Conservation (phyloP, 2,329 filamentous ascomycete species). For the Alternaria sp. region DNA sequence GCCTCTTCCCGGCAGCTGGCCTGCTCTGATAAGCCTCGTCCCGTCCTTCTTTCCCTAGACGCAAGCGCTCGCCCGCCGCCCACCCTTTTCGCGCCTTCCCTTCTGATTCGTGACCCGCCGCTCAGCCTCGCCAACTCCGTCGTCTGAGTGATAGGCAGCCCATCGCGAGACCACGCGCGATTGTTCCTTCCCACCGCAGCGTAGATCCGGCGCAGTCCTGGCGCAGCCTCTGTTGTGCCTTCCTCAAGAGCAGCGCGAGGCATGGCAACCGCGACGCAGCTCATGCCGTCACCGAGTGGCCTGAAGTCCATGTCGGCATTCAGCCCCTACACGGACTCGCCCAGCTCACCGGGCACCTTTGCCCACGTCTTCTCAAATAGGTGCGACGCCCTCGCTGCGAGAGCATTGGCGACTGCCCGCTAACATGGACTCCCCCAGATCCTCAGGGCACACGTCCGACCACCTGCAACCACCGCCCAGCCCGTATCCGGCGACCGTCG, state of each 20-base stretch:
- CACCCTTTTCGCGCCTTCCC: conserved; percentile 27
- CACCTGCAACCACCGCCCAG: conserved; percentile 56
- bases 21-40: conserved; percentile 26
- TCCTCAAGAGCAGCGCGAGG: conserved; percentile 25
- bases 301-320: conserved; percentile 53
- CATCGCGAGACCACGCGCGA: background rate
- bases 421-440: conserved; percentile 47
- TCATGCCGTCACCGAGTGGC: conserved; percentile 54
- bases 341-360: conserved; percentile 57
- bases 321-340: conserved; percentile 60
- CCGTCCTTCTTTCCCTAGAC: conserved; percentile 13
- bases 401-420: conserved; percentile 12
- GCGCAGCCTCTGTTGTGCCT: conserved; percentile 27
- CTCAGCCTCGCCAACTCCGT: conserved; percentile 30
- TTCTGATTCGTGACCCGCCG: conserved; percentile 27
- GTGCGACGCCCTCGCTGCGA: conserved; percentile 51
- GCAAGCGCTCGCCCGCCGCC: conserved; percentile 26
- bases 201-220: conserved; percentile 29
- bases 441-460: conserved; percentile 53
- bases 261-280: conserved; percentile 51
- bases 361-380: conserved; percentile 50
- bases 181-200: background rate
- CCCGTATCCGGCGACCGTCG: conserved; percentile 69
- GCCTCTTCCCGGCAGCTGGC: conserved; percentile 29
- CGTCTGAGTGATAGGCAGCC: conserved; percentile 12